Evolutionary conservation across 139 green algal species (phyloP).

Genomic region (Desmodesmus armatus): DNA sequence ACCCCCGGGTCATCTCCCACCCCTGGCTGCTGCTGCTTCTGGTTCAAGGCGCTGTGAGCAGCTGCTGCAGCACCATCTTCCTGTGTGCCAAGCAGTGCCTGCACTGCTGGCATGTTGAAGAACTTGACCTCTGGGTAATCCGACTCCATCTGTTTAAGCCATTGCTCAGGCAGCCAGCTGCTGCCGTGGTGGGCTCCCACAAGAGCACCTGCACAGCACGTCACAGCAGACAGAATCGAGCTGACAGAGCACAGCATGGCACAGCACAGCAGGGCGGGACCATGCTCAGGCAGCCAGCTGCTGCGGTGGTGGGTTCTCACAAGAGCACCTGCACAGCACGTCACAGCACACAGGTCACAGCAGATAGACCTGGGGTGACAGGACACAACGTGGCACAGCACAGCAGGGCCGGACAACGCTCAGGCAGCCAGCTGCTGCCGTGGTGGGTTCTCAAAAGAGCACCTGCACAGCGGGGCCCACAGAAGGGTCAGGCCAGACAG

Average conservation of each 20-base stretch:
- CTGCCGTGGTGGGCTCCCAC: conserved; percentile 53
- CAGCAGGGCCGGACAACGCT: no score
- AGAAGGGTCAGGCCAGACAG: no score
- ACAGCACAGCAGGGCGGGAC: neutral
- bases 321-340: neutral
- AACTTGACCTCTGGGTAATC: neutral
- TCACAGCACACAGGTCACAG: neutral
- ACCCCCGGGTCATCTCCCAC: neutral
- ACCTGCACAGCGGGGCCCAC: neutral
- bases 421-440: neutral
- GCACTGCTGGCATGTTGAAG: neutral
- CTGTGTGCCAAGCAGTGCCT: neutral
- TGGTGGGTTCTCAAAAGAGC: neutral
- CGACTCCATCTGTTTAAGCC: conserved; percentile 51
- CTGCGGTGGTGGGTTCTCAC: neutral
- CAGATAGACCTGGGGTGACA: neutral
- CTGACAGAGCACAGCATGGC: neutral
- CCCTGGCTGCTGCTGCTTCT: neutral
- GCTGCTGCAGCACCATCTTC: neutral
- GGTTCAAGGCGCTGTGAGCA: neutral
- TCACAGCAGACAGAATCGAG: neutral
- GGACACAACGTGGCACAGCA: neutral
- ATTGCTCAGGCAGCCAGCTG: conserved; percentile 52
- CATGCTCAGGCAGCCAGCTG: neutral
- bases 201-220: conserved; percentile 43